phyloP scores from a whole-genome alignment of 345 rosid species.

The Moricandia moricandioides region DNA sequence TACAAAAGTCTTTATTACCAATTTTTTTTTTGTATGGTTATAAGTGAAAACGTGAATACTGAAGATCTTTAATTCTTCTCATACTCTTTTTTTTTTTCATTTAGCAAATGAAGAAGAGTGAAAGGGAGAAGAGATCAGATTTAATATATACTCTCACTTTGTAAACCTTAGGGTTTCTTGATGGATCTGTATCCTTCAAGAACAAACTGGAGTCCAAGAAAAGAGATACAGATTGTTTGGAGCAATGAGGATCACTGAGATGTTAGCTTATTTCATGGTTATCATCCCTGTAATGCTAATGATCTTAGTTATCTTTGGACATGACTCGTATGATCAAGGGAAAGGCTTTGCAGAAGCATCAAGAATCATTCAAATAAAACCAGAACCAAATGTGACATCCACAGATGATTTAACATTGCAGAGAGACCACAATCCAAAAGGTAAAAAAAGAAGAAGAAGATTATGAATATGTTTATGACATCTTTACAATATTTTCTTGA shows the following conservation, averaged over 20 bases:
- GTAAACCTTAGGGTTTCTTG: conserved; percentile 2
- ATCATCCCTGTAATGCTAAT: conserved; percentile 38
- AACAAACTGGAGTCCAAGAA: conserved; percentile 15
- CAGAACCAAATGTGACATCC: conserved; percentile 30
- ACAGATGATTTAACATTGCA: conserved; percentile 14
- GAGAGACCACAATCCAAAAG: conserved; percentile 16
- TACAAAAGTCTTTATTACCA: too few relatives aligned
- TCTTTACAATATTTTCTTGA: too few relatives aligned
- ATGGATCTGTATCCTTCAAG: conserved; percentile 57
- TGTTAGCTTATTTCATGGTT: conserved; percentile 40
- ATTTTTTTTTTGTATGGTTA: too few relatives aligned
- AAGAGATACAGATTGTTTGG: conserved; percentile 41
- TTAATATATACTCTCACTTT: conserved; percentile 4
- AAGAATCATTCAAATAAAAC: conserved; percentile 39
- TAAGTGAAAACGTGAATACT: too few relatives aligned
- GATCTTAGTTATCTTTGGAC: conserved; percentile 32
- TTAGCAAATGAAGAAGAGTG: neutral
- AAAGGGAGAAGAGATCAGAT: neutral
- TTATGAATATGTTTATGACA: neutral
- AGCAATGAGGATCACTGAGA: conserved; percentile 40
- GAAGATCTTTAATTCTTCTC: too few relatives aligned
- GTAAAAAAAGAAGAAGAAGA: neutral
- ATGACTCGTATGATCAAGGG: conserved; percentile 38
- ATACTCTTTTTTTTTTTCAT: neutral
- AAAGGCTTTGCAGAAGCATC: conserved; percentile 47